Evolutionary conservation across 352 stramenopile genomes (phyloP).

Genomic region (Pythium grandisporangium): DNA sequence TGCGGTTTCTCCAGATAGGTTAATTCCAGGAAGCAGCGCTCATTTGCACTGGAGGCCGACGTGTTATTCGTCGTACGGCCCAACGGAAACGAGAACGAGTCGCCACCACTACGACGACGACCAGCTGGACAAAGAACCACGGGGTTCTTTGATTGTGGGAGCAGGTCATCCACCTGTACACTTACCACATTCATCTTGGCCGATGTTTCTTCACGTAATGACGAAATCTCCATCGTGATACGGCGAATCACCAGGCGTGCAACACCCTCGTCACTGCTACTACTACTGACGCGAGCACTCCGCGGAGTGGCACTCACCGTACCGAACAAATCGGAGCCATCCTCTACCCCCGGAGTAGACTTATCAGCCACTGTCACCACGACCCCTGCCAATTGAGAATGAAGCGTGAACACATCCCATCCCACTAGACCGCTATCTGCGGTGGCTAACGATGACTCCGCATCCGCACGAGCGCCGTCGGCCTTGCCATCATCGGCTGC

Average conservation of each 20-base stretch:
- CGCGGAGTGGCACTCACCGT: too few species aligned
- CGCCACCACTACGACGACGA: too few species aligned
- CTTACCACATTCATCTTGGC: conserved; percentile 65
- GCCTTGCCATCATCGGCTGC: conserved; percentile 9
- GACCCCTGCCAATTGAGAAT: conserved; percentile 60
- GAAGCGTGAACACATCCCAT: conserved; percentile 58
- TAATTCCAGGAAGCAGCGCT: conserved; percentile 59
- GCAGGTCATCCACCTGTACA: conserved; percentile 65
- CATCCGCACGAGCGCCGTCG: conserved; percentile 6
- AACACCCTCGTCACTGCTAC: conserved; percentile 27
- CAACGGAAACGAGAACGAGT: conserved; percentile 5
- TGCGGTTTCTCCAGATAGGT: conserved; percentile 64
- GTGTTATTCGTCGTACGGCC: neutral
- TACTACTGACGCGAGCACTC: conserved; percentile 1
- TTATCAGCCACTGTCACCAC: conserved; percentile 67
- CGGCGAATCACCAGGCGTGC: conserved; percentile 57
- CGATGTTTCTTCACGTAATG: conserved; percentile 27
- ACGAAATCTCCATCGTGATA: conserved; percentile 44
- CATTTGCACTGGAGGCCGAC: conserved; percentile 2
- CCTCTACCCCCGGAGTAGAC: conserved; percentile 8
- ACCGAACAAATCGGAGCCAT: conserved; percentile 13
- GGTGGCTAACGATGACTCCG: too few species aligned
- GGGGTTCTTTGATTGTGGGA: conserved; percentile 51
- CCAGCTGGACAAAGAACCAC: conserved; percentile 48
- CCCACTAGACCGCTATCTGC: conserved; percentile 11